A percentile compares a stretch with the other conserved stretches of the same genome.
Conservation (phyloP, 2,329 filamentous ascomycete genomes). For the Scedosporium aurantiacum region DNA sequence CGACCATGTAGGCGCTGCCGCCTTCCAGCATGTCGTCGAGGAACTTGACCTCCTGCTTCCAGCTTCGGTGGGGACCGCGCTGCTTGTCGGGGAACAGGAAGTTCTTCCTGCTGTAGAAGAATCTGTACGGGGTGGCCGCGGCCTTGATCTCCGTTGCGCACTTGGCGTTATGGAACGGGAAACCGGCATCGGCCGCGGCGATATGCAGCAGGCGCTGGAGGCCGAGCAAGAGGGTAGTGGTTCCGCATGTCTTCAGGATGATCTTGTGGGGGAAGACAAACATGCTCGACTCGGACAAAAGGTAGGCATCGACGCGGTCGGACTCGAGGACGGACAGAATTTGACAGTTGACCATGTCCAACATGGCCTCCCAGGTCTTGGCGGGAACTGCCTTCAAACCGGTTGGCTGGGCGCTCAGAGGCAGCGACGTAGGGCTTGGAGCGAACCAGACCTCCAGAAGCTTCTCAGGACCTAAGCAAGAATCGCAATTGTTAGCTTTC, state of each 20-base stretch:
- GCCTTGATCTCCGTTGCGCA: slow-evolving; percentile 56
- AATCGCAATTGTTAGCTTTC: not conserved
- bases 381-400: slow-evolving; percentile 78
- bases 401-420: slow-evolving; percentile 55
- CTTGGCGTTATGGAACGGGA: slow-evolving; percentile 64
- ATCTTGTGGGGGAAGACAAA: slow-evolving; percentile 99
- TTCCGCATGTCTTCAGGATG: slow-evolving; percentile 96
- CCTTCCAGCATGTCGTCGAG: slow-evolving; percentile 84
- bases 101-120: slow-evolving; percentile 99
- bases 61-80: slow-evolving; percentile 88
- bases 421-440: slow-evolving; percentile 62
- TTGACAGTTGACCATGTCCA: slow-evolving; percentile 97
- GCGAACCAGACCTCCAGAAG: slow-evolving; percentile 97
- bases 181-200: slow-evolving; percentile 78
- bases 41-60: slow-evolving; percentile 89
- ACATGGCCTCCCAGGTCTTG: slow-evolving; percentile 89
- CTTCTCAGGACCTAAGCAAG: slow-evolving; percentile 70
- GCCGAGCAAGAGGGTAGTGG: slow-evolving; percentile 83
- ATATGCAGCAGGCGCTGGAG: slow-evolving; percentile 88
- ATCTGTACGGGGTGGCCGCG: slow-evolving; percentile 80
- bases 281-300: slow-evolving; percentile 98
- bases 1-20: slow-evolving; percentile 97
- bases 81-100: slow-evolving; percentile 94
- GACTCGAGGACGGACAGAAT: slow-evolving; percentile 90
- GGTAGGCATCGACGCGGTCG: slow-evolving; percentile 88